Percentiles rank a stretch among this genome's conserved stretches.
Evolutionary conservation across 2,329 filamentous ascomycete genomes (phyloP).

Genomic region (Colletotrichum falcatum): DNA sequence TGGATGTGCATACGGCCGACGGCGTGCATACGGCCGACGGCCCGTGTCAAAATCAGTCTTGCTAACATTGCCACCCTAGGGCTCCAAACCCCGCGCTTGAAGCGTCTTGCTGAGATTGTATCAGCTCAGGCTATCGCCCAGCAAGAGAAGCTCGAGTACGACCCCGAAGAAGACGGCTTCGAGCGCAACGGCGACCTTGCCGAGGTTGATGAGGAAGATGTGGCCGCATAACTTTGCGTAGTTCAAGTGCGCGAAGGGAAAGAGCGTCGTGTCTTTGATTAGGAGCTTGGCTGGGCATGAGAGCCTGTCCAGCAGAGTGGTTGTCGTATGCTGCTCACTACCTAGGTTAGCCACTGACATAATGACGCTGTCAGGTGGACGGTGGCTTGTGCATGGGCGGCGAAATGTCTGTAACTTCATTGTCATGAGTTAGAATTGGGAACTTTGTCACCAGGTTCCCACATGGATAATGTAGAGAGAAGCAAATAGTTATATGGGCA

Average conservation of each 20-base stretch:
- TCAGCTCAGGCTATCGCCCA: conserved; percentile 96
- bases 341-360: conserved; percentile 20
- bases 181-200: conserved; percentile 63
- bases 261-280: conserved; percentile 7
- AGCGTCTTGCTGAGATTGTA: conserved; percentile 97
- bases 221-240: conserved; percentile 18
- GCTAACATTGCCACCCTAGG: conserved; percentile 63
- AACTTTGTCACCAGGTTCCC: conserved; percentile 23
- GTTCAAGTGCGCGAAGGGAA: not conserved
- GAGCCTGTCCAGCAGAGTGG: conserved; percentile 9
- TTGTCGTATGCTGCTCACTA: conserved; percentile 5
- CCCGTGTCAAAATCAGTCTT: conserved; percentile 37
- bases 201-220: conserved; percentile 62
- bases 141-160: conserved; percentile 83
- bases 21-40: too few relatives aligned
- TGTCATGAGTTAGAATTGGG: conserved; percentile 22
- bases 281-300: not conserved
- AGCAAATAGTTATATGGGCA: conserved; percentile 24
- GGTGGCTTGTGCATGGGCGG: conserved; percentile 5
- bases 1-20: conserved; percentile 5
- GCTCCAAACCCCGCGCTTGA: conserved; percentile 95
- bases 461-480: conserved; percentile 39
- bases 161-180: conserved; percentile 56
- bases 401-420: conserved; percentile 3
- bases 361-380: conserved; percentile 23